These are phyloP conservation scores for Lobosporangium transversale DNA, from an alignment of 192 early-diverging fungal genomes.

Conservation along the genomic window DNA sequence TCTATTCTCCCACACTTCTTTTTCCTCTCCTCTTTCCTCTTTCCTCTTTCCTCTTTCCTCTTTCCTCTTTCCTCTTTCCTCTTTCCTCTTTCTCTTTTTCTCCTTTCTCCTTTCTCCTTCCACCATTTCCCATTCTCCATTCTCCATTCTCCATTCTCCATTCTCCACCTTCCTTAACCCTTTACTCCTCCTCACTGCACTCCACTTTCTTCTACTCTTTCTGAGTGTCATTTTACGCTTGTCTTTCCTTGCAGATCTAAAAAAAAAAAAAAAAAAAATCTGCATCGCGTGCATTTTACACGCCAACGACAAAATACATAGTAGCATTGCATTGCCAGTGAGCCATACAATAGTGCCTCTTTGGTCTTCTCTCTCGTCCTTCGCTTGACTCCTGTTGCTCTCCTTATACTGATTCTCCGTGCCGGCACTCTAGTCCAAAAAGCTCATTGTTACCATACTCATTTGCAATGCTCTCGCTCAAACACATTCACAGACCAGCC, in stretches of 20 bases:
- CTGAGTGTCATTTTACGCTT: background rate
- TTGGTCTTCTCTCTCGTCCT: background rate
- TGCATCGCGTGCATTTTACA: no score
- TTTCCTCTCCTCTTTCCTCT: background rate
- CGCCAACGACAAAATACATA: no score
- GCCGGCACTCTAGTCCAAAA: no score
- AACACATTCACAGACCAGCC: slow-evolving; percentile 25
- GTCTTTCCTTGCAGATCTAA: no score
- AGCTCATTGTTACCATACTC: background rate
- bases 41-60: background rate
- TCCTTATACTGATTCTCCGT: background rate
- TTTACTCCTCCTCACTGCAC: background rate
- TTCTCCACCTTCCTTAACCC: no score
- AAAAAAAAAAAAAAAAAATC: no score
- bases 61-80: background rate
- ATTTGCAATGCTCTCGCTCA: slow-evolving; percentile 34
- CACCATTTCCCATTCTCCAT: background rate
- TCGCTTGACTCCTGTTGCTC: background rate
- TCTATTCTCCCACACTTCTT: background rate
- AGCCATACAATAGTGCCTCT: background rate
- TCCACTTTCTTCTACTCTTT: no score
- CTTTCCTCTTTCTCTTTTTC: background rate
- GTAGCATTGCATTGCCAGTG: no score
- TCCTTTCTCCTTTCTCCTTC: background rate
- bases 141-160: background rate